These are phyloP conservation scores for Usnea hakonensis DNA, from an alignment of 495 filamentous ascomycete species.

Conservation along the genomic window DNA sequence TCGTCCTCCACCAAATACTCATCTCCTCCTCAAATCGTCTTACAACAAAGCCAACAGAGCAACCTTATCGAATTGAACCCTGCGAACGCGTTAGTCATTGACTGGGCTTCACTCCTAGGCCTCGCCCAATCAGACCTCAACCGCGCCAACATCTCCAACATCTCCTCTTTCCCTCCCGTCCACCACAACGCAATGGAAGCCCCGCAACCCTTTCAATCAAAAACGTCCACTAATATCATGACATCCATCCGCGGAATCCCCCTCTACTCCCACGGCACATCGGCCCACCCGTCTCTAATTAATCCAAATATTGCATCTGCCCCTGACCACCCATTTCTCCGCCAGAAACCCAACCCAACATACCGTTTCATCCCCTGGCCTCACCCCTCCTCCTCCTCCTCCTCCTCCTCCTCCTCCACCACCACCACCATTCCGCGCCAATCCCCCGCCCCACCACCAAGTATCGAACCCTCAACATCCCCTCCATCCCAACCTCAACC, in stretches of 20 bases:
- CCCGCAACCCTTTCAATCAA: neutral
- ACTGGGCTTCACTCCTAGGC: neutral
- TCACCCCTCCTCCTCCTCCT: too few relatives aligned
- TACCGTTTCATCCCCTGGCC: neutral
- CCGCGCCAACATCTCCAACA: neutral
- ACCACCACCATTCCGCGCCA: too few relatives aligned
- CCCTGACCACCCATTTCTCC: too few relatives aligned
- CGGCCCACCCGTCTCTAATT: too few relatives aligned
- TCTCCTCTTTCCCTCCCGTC: neutral
- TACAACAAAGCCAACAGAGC: neutral
- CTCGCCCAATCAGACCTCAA: neutral
- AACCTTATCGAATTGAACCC: neutral
- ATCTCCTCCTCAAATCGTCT: neutral
- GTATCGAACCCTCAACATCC: neutral
- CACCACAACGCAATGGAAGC: neutral
- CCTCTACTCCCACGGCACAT: neutral
- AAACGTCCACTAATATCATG: neutral
- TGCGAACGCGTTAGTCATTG: neutral
- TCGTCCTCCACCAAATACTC: neutral
- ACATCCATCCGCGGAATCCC: neutral
- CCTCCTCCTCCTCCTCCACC: too few relatives aligned
- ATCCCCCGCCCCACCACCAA: too few relatives aligned
- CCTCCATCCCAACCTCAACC: neutral
- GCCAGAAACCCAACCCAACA: neutral
- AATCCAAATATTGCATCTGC: too few relatives aligned